Conservation (phyloP, 1,284 basidiomycete species). For the Ceratorhiza oryzae-sativae region DNA sequence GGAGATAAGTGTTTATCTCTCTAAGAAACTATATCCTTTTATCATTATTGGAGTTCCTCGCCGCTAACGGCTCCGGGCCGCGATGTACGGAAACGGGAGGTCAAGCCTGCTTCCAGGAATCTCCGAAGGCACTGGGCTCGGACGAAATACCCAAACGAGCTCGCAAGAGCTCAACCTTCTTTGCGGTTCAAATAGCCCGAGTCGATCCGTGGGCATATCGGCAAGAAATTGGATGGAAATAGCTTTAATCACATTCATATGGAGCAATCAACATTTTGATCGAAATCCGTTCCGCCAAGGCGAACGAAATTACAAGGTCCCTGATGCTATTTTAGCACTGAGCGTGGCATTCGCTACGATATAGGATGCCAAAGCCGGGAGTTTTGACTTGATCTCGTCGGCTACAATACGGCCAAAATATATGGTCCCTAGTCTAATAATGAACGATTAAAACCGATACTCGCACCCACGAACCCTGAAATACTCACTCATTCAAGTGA, state of each 20-base stretch:
- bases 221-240: not conserved
- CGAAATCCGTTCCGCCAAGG: too few species aligned
- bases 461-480: not conserved
- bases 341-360: slow-evolving; percentile 24
- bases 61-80: slow-evolving; percentile 1
- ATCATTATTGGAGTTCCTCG: too few species aligned
- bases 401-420: slow-evolving; percentile 36
- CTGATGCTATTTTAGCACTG: slow-evolving; percentile 19
- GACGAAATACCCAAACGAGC: slow-evolving; percentile 6
- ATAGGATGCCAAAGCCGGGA: slow-evolving; percentile 28
- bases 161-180: too few species aligned
- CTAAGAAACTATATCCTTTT: not conserved
- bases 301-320: slow-evolving; percentile 8
- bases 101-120: slow-evolving; percentile 12
- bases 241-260: not conserved
- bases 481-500: slow-evolving; percentile 31
- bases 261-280: not conserved
- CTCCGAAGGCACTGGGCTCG: slow-evolving; percentile 7
- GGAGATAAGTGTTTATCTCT: too few species aligned
- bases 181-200: not conserved
- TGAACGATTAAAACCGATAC: not conserved
- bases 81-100: not conserved
- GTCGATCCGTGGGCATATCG: not conserved
- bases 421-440: slow-evolving; percentile 7
- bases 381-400: slow-evolving; percentile 29